A percentile compares a stretch with the other conserved stretches of the same genome.
These are phyloP conservation scores for Paratinospora sagittata DNA, from an alignment of 164 flowering plant species.

Conservation along the genomic window DNA sequence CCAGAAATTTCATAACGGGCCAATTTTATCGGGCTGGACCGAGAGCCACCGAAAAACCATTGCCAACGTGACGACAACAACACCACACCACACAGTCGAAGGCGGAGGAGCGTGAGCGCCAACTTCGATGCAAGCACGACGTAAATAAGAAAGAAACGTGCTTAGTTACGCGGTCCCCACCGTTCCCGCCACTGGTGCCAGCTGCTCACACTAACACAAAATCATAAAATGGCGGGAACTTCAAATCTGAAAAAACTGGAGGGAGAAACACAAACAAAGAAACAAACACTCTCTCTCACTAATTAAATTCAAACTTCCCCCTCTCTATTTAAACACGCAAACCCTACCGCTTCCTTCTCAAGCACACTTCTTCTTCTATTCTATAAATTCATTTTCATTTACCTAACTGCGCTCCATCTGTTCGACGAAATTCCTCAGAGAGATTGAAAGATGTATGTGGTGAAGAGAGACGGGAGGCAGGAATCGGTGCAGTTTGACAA, in stretches of 20 bases:
- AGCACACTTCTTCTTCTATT: background rate
- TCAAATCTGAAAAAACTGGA: background rate
- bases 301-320: background rate
- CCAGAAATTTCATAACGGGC: too few relatives aligned
- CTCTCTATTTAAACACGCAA: background rate
- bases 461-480: conserved; percentile 91
- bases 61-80: background rate
- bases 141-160: background rate
- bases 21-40: too few relatives aligned
- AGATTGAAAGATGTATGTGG: conserved; percentile 73
- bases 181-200: background rate
- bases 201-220: background rate
- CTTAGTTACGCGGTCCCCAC: background rate
- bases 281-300: background rate
- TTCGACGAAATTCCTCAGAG: conserved; percentile 13
- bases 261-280: too few relatives aligned
- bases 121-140: too few relatives aligned
- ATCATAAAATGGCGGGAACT: background rate
- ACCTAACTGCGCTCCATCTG: background rate
- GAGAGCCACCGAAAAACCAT: background rate
- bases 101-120: too few relatives aligned
- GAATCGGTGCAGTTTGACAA: conserved; percentile 96
- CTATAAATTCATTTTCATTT: background rate
- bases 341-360: background rate
- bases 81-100: too few relatives aligned